These are phyloP conservation scores for Fusarium sp. DNA, from an alignment of 2,329 filamentous ascomycete species.

Conservation along the genomic window DNA sequence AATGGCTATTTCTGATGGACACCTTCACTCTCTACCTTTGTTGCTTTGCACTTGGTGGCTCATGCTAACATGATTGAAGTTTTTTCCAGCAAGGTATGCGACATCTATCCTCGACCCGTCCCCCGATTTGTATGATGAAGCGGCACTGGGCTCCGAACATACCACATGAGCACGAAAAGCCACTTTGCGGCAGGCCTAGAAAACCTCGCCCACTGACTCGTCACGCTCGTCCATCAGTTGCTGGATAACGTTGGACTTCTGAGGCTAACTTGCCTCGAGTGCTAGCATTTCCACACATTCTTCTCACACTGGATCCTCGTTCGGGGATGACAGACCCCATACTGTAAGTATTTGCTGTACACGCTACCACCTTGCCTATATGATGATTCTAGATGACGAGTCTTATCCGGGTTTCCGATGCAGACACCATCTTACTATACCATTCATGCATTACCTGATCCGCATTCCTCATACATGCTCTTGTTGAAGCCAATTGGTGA, in stretches of 20 bases:
- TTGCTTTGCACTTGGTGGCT: conserved; percentile 16
- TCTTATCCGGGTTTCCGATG: conserved; percentile 81
- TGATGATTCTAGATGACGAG: conserved; percentile 77
- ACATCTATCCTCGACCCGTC: conserved; percentile 22
- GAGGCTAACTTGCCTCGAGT: conserved; percentile 41
- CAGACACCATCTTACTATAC: conserved; percentile 73
- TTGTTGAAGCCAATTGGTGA: conserved; percentile 17
- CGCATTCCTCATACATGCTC: conserved; percentile 17
- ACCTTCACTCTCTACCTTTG: conserved; percentile 13
- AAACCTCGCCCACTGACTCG: conserved; percentile 98
- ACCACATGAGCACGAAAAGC: conserved; percentile 82
- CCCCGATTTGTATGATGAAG: conserved; percentile 76
- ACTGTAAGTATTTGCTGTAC: conserved; percentile 32
- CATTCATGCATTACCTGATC: conserved; percentile 77
- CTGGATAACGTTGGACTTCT: conserved; percentile 14
- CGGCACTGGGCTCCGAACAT: conserved; percentile 95
- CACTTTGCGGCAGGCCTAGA: conserved; percentile 98
- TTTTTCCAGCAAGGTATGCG: conserved; percentile 51
- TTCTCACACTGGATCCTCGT: background rate
- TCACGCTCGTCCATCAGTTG: conserved; percentile 23
- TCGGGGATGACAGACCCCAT: background rate
- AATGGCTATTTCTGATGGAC: conserved; percentile 86
- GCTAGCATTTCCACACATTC: conserved; percentile 16
- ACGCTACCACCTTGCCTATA: conserved; percentile 45
- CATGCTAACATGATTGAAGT: conserved; percentile 49